phyloP scores from a whole-genome alignment of 257 asterid species.

The Petunia secreta region DNA sequence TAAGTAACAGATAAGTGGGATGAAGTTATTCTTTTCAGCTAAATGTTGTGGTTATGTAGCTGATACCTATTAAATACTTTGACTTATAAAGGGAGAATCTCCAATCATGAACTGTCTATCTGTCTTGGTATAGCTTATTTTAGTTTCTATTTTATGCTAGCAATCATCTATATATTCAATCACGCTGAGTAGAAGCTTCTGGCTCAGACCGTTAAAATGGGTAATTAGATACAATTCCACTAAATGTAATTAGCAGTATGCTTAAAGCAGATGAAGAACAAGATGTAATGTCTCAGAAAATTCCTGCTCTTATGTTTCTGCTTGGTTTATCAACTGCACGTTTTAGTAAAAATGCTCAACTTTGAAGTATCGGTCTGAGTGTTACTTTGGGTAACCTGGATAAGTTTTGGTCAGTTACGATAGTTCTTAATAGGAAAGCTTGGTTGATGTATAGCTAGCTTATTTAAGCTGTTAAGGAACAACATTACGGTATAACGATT shows the following conservation, averaged over 20 bases:
- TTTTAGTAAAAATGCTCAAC: constrained; percentile 9
- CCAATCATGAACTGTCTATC: background rate
- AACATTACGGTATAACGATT: background rate
- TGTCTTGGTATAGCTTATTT: background rate
- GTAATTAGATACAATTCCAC: background rate
- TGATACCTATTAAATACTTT: constrained; percentile 3
- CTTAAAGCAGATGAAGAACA: background rate
- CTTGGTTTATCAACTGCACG: background rate
- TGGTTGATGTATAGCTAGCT: background rate
- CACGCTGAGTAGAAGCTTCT: background rate
- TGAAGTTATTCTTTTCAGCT: background rate
- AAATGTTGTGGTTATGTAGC: background rate
- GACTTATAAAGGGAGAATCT: background rate
- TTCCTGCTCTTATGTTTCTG: constrained; percentile 6
- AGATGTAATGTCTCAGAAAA: constrained; percentile 2
- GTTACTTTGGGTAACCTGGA: background rate
- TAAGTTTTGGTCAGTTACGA: background rate
- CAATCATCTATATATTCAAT: background rate
- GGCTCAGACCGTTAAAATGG: background rate
- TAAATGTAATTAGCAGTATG: constrained; percentile 15
- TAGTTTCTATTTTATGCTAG: background rate
- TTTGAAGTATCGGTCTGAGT: background rate
- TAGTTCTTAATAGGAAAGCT: background rate
- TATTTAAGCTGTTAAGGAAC: constrained; percentile 18
- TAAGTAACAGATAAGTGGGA: background rate